Evolutionary conservation across 164 flowering plant species (phyloP).

Genomic region (Tetracentron sinense): DNA sequence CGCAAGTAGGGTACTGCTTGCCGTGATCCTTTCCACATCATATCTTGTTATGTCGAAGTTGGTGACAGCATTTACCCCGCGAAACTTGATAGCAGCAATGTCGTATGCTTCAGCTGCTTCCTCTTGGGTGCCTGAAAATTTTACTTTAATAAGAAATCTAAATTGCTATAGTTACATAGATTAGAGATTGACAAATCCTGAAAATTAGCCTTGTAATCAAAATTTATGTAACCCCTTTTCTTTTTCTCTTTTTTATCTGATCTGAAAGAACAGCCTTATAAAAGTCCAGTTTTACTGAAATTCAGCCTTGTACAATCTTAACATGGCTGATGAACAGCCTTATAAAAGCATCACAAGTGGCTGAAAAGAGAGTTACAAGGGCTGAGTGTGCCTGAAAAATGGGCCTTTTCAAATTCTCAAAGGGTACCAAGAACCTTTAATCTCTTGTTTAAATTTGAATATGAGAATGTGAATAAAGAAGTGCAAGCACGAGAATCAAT

Average conservation of each 20-base stretch:
- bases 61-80: slow-evolving; percentile 64
- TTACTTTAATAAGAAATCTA: not conserved
- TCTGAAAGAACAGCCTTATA: slow-evolving; percentile 16
- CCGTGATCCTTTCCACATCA: slow-evolving; percentile 55
- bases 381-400: slow-evolving; percentile 12
- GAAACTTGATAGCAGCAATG: slow-evolving; percentile 71
- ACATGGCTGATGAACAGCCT: slow-evolving; percentile 19
- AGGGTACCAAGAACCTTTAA: not conserved
- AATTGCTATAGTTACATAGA: not conserved
- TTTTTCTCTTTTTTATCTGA: not conserved
- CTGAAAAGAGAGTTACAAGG: slow-evolving; percentile 14
- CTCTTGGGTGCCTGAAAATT: slow-evolving; percentile 60
- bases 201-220: not conserved
- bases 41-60: slow-evolving; percentile 62
- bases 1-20: slow-evolving; percentile 54
- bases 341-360: slow-evolving; percentile 24
- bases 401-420: slow-evolving; percentile 13
- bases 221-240: not conserved
- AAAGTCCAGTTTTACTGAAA: slow-evolving; percentile 14
- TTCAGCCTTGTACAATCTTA: slow-evolving; percentile 13
- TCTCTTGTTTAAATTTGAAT: not conserved
- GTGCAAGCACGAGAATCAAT: not conserved
- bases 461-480: not conserved
- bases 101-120: slow-evolving; percentile 83
- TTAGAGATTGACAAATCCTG: not conserved